Base-by-base conservation (phyloP, 1,139 yeast genomes). In the Geotrichum klebahnii region DNA sequence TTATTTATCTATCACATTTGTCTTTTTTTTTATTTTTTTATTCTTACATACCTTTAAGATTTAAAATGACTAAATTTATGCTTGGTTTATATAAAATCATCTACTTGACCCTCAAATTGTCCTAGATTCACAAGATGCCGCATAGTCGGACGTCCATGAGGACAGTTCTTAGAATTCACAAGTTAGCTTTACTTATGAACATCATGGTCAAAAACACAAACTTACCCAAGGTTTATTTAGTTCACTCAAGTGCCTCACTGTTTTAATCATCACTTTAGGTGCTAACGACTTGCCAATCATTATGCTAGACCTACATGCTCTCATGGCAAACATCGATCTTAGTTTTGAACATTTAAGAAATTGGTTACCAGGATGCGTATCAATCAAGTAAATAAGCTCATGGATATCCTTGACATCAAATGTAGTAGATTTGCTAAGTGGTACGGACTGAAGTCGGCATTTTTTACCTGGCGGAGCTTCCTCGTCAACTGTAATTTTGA, bases 81-180 rank as follows among this genome's bases (percentile, higher is more conserved):
- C n/a, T n/a, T n/a, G n/a, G n/a, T n/a, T n/a, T n/a, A n/a, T n/a
- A n/a, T n/a, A n/a, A n/a, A n/a, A n/a, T 39, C 52, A 1, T 33
- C 26, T 17, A 28, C 16, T 23, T 39, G 33, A 4, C 37, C 52
- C 2, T 23, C n/a, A 17, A 53, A 50, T 23, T 53, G 59, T 31
- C 58, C 55, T 17, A 62, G 51, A 44, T 86, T 89, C 56, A 82
- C 78, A 52, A 92, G 71, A 66, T 92, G 97, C 51, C 98, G 74
- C 84, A 92, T 80, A 1, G 99, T 92, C 0, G 98, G 99, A 55
- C 99, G 72, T 0, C 99, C 98, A 67, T 92, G 99, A 0, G 99
- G 99, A 66, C 99, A 92, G 62, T 90, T 92, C 42, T 35, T 5
- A 5, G n/a, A 32, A 17, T 32, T 10, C n/a, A 17, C 12, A n/a